Evolutionary conservation across 306 rosid species (phyloP).

Genomic region (Dryas alaskensis): DNA sequence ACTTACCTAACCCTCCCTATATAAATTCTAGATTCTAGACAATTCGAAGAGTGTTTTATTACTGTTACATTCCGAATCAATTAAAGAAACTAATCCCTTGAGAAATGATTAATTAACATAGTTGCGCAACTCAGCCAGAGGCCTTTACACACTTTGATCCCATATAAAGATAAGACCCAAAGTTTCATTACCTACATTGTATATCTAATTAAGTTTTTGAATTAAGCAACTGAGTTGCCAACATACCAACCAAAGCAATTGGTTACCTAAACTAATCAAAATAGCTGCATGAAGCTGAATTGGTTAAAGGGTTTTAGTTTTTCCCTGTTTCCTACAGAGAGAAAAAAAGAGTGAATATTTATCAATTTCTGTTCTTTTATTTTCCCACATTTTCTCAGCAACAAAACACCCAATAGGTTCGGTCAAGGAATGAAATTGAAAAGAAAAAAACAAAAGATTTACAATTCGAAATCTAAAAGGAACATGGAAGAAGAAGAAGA

Average conservation of each 20-base stretch:
- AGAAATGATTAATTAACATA: too few relatives aligned
- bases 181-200: not conserved
- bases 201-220: not conserved
- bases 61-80: too few relatives aligned
- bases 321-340: not conserved
- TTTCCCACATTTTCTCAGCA: slow-evolving; percentile 12
- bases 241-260: not conserved
- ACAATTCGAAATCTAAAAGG: not conserved
- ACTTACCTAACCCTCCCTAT: not conserved
- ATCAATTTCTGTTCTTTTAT: not conserved
- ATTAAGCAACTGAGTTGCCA: not conserved
- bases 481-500: not conserved
- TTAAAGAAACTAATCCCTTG: too few relatives aligned
- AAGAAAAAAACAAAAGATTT: not conserved
- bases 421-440: not conserved
- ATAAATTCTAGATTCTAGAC: too few relatives aligned
- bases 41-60: too few relatives aligned
- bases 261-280: slow-evolving; percentile 2
- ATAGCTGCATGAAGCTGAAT: not conserved
- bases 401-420: slow-evolving; percentile 7
- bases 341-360: not conserved
- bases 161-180: too few relatives aligned
- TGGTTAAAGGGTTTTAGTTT: not conserved
- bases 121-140: too few relatives aligned
- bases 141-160: too few relatives aligned